Evolutionary conservation across 164 flowering plant species (phyloP), one percentile per base, ranked within the genome.

Genomic region (Umbellularia californica): DNA sequence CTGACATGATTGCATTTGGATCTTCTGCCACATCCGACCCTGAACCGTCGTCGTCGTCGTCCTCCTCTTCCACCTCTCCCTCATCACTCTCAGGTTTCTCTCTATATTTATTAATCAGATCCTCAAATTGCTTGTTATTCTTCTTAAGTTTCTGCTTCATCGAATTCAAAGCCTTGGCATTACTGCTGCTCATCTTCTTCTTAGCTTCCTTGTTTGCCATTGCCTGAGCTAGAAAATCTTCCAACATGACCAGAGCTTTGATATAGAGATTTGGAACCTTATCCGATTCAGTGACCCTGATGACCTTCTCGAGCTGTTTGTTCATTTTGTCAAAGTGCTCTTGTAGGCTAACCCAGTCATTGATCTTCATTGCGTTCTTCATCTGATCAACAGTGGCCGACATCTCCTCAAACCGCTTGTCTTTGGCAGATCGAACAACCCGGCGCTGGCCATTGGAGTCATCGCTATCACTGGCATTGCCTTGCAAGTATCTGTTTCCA

Each of bases 61-160:
- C 69, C 50, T 58, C 73, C 1, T 79, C 78, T 11, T 78, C 82
- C 22, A 75, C 82, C 3, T 70, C 77, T 25, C 87, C 98, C 69
- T 84, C 95, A 68, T 90, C 91, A 65, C 80, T 82, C 80, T 84
- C 91, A 25, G 97, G 98, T 72, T 84, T 85, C 80, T 89, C 97
- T 79, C 95, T 88, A 35, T 55, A 89, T 75, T 88, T 90, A 47
- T 50, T 84, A 41, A 95, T 95, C 73, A 85, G 50, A 5, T 90
- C 97, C 78, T 95, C 97, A 84, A 84, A 92, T 58, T 83, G 92
- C 84, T 88, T 92, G 50, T 93, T 95, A 70, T 95, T 92, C 83
- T 93, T 95, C 87, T 93, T 95, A 30, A 95, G 81, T 71, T 92
- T 95, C 85, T 93, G 99, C 70, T 87, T 95, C 97, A 93, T 92